A percentile compares a stretch with the other conserved stretches of the same genome.
These are phyloP conservation scores for Toxoplasma gondii DNA, from an alignment of 169 alveolate genomes.

Conservation along the genomic window DNA sequence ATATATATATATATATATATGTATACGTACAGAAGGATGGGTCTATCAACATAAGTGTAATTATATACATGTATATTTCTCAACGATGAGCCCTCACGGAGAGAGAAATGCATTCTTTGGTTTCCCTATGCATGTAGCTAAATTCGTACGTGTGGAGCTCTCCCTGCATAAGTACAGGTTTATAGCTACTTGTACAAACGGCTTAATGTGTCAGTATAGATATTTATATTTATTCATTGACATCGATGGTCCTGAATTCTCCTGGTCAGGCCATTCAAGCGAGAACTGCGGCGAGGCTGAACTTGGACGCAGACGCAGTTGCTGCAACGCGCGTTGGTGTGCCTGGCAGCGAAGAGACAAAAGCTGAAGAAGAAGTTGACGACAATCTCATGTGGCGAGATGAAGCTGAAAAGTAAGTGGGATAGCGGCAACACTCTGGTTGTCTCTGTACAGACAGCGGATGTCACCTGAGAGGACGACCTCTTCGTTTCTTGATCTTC, in stretches of 20 bases:
- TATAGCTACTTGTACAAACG: too few relatives aligned
- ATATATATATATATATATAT: slow-evolving; percentile 1
- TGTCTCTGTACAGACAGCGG: too few relatives aligned
- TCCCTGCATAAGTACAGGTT: too few relatives aligned
- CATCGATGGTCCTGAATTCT: too few relatives aligned
- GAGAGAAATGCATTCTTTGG: too few relatives aligned
- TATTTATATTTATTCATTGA: too few relatives aligned
- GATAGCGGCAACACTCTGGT: not conserved
- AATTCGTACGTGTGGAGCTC: too few relatives aligned
- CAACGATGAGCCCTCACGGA: too few relatives aligned
- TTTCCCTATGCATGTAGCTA: too few relatives aligned
- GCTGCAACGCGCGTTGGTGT: not conserved
- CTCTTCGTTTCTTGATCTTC: too few relatives aligned
- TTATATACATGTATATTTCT: not conserved
- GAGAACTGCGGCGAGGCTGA: not conserved
- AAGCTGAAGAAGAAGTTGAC: not conserved
- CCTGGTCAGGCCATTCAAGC: not conserved
- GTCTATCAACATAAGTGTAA: not conserved
- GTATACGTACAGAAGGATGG: not conserved
- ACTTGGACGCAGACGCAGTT: not conserved
- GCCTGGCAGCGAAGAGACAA: not conserved
- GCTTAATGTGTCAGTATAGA: too few relatives aligned
- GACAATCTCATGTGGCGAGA: not conserved
- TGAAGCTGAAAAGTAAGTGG: not conserved
- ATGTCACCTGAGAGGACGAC: too few relatives aligned